phyloP scores from a whole-genome alignment of 2,329 filamentous ascomycete species.

The Ophiostoma pallidulum region DNA sequence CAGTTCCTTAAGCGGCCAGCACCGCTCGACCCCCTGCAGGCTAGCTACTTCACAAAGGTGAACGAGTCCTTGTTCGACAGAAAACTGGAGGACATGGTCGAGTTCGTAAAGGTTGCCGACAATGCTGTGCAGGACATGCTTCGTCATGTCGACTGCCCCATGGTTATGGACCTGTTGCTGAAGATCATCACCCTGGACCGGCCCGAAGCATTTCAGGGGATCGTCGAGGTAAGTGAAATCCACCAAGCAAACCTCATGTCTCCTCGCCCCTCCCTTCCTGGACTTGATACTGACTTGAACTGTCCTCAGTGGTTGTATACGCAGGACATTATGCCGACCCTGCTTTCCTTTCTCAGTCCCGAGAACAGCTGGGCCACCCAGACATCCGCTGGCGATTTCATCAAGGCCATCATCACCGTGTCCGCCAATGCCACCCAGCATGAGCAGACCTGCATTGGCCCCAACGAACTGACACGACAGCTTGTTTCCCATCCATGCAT shows the following conservation, averaged over 20 bases:
- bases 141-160: slow-evolving; percentile 89
- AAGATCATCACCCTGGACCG: slow-evolving; percentile 97
- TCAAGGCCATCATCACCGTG: slow-evolving; percentile 98
- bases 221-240: slow-evolving; percentile 67
- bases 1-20: slow-evolving; percentile 74
- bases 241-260: neutral
- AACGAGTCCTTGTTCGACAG: slow-evolving; percentile 97
- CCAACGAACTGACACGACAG: slow-evolving; percentile 91
- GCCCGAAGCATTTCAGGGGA: slow-evolving; percentile 79
- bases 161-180: slow-evolving; percentile 94
- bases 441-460: slow-evolving; percentile 96
- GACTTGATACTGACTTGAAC: slow-evolving; percentile 11
- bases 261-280: too few relatives aligned
- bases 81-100: slow-evolving; percentile 95
- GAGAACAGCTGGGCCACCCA: slow-evolving; percentile 84
- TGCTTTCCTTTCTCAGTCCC: slow-evolving; percentile 78
- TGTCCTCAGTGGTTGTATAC: slow-evolving; percentile 71
- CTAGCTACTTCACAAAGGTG: slow-evolving; percentile 97
- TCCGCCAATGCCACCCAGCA: slow-evolving; percentile 97
- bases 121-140: slow-evolving; percentile 77
- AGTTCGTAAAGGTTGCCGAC: slow-evolving; percentile 75
- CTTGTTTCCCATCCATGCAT: slow-evolving; percentile 81
- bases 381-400: slow-evolving; percentile 91
- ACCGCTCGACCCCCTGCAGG: slow-evolving; percentile 84
- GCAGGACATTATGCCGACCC: slow-evolving; percentile 74